Base-by-base conservation (phyloP, 352 stramenopile species). In the Globisporangium cederbergense region DNA sequence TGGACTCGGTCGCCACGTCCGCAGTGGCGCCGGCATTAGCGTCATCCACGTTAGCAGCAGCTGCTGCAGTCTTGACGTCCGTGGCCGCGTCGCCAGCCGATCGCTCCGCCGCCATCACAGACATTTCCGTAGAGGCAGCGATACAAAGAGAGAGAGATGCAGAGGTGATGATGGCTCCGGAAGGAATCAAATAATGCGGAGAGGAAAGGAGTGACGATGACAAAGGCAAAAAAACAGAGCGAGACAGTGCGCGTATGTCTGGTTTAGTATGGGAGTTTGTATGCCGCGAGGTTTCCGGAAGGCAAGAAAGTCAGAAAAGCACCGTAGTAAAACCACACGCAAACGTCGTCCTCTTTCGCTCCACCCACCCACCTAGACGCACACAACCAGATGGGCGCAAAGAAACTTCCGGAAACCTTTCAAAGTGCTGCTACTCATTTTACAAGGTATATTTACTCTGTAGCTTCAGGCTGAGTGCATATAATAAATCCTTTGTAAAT, bases 251-350 rank as follows among this genome's bases (percentile, higher is more conserved):
- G 32, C 32, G 32, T 8, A 36, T 9, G 32, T 36, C n/a, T 25
- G 36, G 6, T 28, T 59, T 59, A n/a, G 7, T 65, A 65, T 65
- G 36, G 25, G 59, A 42, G 22, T 65, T 65, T 65, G 59, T 65
- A 65, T 59, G 45, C 11, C 25, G 25, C 36, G n/a, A 13, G 28
- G 34, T 43, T 58, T 58, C 4, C 11, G 28, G 34, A 7, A 30
- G 18, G 30, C 16, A 45, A 58, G 34, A 46, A 58, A 58, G 52
- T 58, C 52, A 58, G 52, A 30, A 11, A 16, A 3, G 16, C 51
- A 42, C 25, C 25, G 25, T 28, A 28, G 25, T 18, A 32, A 53
- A 34, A 22, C 47, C 3, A 16, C 25, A 42, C 16, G 25, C 47
- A n/a, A 53, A 53, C 30, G 22, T 18, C 30, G 22, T 18, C 28